These are phyloP conservation scores for Fagus sylvatica DNA, from an alignment of 306 rosid genomes.

Conservation along the genomic window DNA sequence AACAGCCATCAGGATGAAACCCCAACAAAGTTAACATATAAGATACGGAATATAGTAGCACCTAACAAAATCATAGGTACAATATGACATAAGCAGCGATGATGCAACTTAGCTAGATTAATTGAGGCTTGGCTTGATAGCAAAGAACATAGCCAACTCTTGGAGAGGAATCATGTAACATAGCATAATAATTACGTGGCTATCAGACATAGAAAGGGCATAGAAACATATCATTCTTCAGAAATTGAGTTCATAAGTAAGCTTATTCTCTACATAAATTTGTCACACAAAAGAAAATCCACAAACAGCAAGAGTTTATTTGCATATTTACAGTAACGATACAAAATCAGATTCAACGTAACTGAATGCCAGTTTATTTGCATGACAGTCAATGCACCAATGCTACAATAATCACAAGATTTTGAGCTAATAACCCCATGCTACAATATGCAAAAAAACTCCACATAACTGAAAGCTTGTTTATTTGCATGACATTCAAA, in stretches of 20 bases:
- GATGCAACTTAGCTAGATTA: constrained; percentile 2
- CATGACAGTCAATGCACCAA: neutral
- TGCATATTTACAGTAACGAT: too few relatives aligned
- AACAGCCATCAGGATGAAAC: constrained; percentile 26
- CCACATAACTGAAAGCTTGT: neutral
- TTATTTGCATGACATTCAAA: constrained; percentile 8
- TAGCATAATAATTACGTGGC: neutral
- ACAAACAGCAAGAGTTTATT: neutral
- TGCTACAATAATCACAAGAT: neutral
- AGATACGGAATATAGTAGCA: constrained; percentile 5
- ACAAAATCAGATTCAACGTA: neutral
- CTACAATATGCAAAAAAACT: neutral
- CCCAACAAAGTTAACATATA: constrained; percentile 8
- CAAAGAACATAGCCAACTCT: neutral
- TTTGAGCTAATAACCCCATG: constrained; percentile 4
- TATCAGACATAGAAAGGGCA: neutral
- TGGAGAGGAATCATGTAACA: constrained; percentile 6
- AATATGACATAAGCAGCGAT: constrained; percentile 1
- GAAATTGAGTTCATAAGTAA: neutral
- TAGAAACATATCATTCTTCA: neutral
- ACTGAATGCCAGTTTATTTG: neutral
- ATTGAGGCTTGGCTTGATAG: neutral
- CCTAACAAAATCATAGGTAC: neutral
- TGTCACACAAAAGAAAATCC: neutral
- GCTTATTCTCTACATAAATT: constrained; percentile 2